Conservation (phyloP, 1,284 basidiomycete species). For the Coniferiporia sulphurascens region DNA sequence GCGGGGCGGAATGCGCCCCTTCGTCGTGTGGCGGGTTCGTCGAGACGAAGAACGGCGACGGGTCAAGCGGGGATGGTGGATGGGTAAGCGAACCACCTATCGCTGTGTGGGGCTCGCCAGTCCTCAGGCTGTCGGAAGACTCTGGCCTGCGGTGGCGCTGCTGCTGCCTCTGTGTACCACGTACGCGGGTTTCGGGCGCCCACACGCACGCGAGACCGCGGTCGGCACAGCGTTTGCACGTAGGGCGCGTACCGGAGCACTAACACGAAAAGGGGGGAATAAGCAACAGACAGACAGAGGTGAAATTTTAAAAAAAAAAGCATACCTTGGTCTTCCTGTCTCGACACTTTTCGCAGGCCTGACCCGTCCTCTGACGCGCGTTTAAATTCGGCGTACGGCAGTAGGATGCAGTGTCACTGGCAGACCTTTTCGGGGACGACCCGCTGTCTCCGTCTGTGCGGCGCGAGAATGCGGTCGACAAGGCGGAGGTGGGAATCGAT, state of each 20-base stretch:
- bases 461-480: not conserved
- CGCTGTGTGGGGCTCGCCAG: too few species aligned
- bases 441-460: not conserved
- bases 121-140: not conserved
- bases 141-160: not conserved
- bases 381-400: slow-evolving; percentile 23
- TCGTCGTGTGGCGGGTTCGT: too few species aligned
- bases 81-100: too few species aligned
- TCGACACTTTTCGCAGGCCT: slow-evolving; percentile 55
- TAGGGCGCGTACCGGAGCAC: slow-evolving; percentile 51
- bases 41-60: too few species aligned
- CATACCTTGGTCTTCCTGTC: slow-evolving; percentile 54
- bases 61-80: too few species aligned
- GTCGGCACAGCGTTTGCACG: slow-evolving; percentile 42
- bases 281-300: not conserved
- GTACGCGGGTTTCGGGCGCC: slow-evolving; percentile 34
- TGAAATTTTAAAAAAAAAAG: not conserved
- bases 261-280: slow-evolving; percentile 22
- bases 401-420: slow-evolving; percentile 16
- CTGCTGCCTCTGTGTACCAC: slow-evolving; percentile 26
- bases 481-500: not conserved
- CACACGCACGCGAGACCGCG: slow-evolving; percentile 48
- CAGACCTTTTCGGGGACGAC: slow-evolving; percentile 1
- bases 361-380: slow-evolving; percentile 43
- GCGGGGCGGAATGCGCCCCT: not conserved